Percentiles rank a stretch among this genome's conserved stretches.
phyloP scores from a whole-genome alignment of 306 rosid species.

The Mimosa bimucronata region DNA sequence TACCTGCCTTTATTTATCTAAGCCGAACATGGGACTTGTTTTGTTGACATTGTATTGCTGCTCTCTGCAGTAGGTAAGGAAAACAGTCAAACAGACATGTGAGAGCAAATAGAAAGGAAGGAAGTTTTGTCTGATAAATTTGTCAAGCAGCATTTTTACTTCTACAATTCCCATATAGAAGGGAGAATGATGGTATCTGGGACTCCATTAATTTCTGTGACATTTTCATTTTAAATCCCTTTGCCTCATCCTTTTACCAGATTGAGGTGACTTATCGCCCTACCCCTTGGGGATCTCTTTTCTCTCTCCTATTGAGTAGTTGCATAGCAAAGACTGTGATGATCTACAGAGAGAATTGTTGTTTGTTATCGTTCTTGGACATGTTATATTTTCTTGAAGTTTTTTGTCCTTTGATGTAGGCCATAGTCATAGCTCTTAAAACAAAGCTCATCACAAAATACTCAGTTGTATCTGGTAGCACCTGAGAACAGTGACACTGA shows the following conservation, averaged over 20 bases:
- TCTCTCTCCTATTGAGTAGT: neutral
- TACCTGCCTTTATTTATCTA: neutral
- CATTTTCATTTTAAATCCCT: slow-evolving; percentile 8
- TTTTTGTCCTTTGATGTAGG: neutral
- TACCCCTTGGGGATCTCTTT: slow-evolving; percentile 6
- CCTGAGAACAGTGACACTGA: neutral
- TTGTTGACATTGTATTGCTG: neutral
- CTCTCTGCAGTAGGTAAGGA: neutral
- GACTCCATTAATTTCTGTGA: slow-evolving; percentile 1
- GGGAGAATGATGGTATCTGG: neutral
- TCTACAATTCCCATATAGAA: neutral
- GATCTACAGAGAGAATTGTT: neutral
- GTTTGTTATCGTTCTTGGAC: slow-evolving; percentile 1
- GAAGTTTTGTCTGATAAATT: neutral
- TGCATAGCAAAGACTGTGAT: neutral
- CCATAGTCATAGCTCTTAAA: neutral
- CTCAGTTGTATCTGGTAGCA: neutral
- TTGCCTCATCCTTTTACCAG: neutral
- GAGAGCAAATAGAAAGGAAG: neutral
- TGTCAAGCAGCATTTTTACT: neutral
- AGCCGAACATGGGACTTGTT: neutral
- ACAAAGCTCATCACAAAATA: neutral
- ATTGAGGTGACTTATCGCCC: slow-evolving; percentile 9
- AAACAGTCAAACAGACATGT: neutral
- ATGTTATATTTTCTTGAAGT: neutral